Conservation (phyloP, 345 rosid species). For the Pistacia integerrima region DNA sequence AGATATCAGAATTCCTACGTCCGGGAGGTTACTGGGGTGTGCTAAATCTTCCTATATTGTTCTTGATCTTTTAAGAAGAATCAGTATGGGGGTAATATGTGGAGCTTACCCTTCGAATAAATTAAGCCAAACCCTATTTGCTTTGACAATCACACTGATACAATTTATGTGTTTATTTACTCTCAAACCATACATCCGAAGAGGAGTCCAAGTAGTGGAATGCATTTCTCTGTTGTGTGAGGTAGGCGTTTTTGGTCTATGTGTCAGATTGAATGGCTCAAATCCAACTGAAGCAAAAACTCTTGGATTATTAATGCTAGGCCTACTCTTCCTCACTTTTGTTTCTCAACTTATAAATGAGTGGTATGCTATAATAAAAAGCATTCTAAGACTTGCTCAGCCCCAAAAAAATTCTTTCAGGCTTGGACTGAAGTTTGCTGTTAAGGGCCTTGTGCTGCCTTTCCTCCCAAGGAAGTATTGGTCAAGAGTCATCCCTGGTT, state of each 20-base stretch:
- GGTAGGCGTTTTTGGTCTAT: constrained; percentile 37
- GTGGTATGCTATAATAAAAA: constrained; percentile 44
- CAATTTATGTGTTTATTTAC: constrained; percentile 40
- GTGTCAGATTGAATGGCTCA: constrained; percentile 25
- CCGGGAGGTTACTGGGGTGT: constrained; percentile 38
- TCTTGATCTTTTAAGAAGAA: constrained; percentile 51
- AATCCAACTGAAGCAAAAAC: constrained; percentile 23
- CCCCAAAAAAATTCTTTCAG: constrained; percentile 38
- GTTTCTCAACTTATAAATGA: constrained; percentile 44
- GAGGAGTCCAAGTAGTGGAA: constrained; percentile 47
- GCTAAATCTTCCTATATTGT: constrained; percentile 48
- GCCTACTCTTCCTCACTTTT: constrained; percentile 45
- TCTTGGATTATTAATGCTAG: constrained; percentile 40
- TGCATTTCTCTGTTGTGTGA: constrained; percentile 45
- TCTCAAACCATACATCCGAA: constrained; percentile 45
- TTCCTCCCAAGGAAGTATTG: constrained; percentile 47
- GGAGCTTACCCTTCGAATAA: constrained; percentile 34
- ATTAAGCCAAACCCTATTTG: constrained; percentile 37
- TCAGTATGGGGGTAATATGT: constrained; percentile 39
- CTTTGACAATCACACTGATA: constrained; percentile 39
- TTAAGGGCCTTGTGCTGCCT: constrained; percentile 50
- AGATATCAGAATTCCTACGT: constrained; percentile 31
- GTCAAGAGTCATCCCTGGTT: constrained; percentile 35
- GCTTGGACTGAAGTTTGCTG: constrained; percentile 38
- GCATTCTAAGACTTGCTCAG: constrained; percentile 34